Evolutionary conservation across 2,329 filamentous ascomycete species (phyloP).

Genomic region (Cladosporium halotolerans): DNA sequence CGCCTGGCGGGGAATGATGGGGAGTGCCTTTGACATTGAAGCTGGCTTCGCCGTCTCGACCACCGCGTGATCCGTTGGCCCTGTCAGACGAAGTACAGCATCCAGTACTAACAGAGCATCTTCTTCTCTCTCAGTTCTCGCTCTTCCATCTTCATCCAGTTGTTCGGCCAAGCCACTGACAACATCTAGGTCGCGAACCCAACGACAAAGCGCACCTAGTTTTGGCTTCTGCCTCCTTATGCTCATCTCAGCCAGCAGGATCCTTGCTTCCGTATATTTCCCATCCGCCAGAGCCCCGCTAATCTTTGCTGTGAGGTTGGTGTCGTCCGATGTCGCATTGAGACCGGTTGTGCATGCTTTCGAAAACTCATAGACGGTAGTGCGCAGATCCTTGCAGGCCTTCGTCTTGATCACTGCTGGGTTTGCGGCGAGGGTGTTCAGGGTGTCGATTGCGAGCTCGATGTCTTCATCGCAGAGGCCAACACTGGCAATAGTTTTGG

Average conservation of each 20-base stretch:
- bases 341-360: conserved; percentile 62
- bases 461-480: conserved; percentile 48
- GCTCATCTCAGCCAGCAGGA: conserved; percentile 64
- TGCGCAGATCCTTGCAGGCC: conserved; percentile 59
- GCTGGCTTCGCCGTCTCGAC: conserved; percentile 24
- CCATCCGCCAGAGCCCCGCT: conserved; percentile 60
- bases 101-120: conserved; percentile 58
- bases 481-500: conserved; percentile 10
- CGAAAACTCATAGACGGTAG: conserved; percentile 62
- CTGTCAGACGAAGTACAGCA: conserved; percentile 57
- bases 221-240: conserved; percentile 61
- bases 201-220: conserved; percentile 62
- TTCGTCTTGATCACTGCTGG: conserved; percentile 62
- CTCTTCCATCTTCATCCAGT: conserved; percentile 37
- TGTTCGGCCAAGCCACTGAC: conserved; percentile 59
- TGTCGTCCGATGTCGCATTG: conserved; percentile 52
- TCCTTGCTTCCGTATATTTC: conserved; percentile 58
- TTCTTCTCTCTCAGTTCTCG: conserved; percentile 43
- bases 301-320: conserved; percentile 61
- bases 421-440: conserved; percentile 52
- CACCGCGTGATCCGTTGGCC: conserved; percentile 46
- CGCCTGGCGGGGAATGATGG: conserved; percentile 53
- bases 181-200: conserved; percentile 66
- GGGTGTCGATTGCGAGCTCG: conserved; percentile 60
- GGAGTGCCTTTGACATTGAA: conserved; percentile 29